Evolutionary conservation across 2,329 filamentous ascomycete species (phyloP), one percentile per base, ranked within the genome.

Genomic region (Ophiostoma pallidulum): DNA sequence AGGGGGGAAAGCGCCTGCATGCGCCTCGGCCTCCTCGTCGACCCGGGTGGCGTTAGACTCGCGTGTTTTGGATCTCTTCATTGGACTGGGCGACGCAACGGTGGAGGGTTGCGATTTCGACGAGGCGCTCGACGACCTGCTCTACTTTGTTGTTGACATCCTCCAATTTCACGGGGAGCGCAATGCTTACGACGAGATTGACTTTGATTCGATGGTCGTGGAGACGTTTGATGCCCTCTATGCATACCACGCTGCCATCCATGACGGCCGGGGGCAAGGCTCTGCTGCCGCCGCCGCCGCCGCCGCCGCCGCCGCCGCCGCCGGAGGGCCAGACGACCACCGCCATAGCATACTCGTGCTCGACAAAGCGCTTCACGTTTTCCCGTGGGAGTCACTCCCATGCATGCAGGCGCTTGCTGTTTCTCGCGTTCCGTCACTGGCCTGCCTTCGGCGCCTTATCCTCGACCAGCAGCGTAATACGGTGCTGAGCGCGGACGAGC

Each of bases 111-210:
- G 70, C 49, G 88, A 95, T 53, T 75, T 94, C 19, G 91, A 97
- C 53, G 91, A 97, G 58, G 80, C 84, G 0, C 69, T 98, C n/a
- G 88, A 84, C 56, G 92, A 98, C 61, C 70, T 98, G 24, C 75
- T 98, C 4, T 97, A 96, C 66, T 97, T 97, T 61, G 86, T 97
- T 1, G 83, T 98, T 6, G 92, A 98, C 58, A 90, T 97, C 44
- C 72, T 98, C 3, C 92, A 97, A 62, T 97, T 98, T 64, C 87
- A 95, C 57, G 92, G 92, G 14, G 94, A 98, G 66, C 78, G 82
- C 41, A 98, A 97, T 60, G 92, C 94, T 0, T 96, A 96, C 64
- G 92, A 98, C 57, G 92, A 98, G 66, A 86, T 98, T 53, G 91
- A 97, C 64, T 94, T 97, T 60, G 92, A 98, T 54, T 69, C 75